Evolutionary conservation across 2,329 filamentous ascomycete species (phyloP), one percentile per base, ranked within the genome.

Genomic region (Dothidotthia symphoricarpi): DNA sequence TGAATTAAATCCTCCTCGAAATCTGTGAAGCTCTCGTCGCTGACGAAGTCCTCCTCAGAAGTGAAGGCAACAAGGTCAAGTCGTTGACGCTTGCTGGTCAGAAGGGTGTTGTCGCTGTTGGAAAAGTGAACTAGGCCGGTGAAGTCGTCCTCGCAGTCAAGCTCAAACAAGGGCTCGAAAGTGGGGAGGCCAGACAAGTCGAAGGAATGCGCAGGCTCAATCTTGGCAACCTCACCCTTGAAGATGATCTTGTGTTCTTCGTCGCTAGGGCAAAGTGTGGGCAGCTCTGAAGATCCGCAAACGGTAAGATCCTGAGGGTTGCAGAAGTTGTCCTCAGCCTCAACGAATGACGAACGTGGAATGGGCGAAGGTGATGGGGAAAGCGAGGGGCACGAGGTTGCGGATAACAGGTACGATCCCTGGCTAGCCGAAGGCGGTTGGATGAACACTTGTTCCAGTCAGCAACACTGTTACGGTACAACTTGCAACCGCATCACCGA

Each of bases 141-240:
- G 58, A 94, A 88, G 63, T 93, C 88, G 76, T 94, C 88, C 58
- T 95, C 90, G 1, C 86, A 89, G 65, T 95, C 90, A 39, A 95
- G 77, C 57, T 95, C 89, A 16, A 90, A 93, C 52, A 94, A 81
- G 51, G 88, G 86, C 66, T 94, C 87, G 54, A 95, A 94, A 7
- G 77, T 74, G 16, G 86, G 83, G 19, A 93, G 76, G 16, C 78
- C 78, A 39, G 70, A 67, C 51, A 77, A 72, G 53, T 75, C 69
- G 39, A 58, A 59, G 12, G 54, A 33, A n/a, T 57, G 47, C 14
- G 43, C 28, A 24, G 53, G 36, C 52, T 70, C 55, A 31, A 61
- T 43, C 57, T 64, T 64, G 47, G 59, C 59, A 30, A 55, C 45
- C 47, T 69, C 69, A 63, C 68, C 65, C 70, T 69, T 68, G 70